Evolutionary conservation across 495 filamentous ascomycete species (phyloP), one percentile per base, ranked within the genome.

Genomic region (Penicillium goetzii): DNA sequence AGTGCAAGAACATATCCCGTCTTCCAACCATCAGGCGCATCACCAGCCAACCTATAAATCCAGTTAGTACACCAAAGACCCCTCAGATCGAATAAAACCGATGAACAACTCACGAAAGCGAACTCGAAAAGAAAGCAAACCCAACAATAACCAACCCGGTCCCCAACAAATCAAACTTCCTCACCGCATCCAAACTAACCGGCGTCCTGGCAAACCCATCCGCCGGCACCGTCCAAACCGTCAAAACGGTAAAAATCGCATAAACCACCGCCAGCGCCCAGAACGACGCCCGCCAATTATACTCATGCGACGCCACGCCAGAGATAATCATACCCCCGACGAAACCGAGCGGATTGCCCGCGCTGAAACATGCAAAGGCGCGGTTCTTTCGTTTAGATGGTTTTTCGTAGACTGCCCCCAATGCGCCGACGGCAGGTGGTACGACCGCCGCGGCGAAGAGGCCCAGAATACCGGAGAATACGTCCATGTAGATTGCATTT

Each of bases 341-440:
- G 64, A 91, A 83, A 0, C 90, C 90, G 32, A 90, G 80, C 32
- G 91, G 82, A 30, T 88, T 91, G 0, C 90, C 89, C 1, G 88
- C 86, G 50, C 83, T 86, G 74, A 81, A 92, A 83, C 75, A 92
- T 7, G 78, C 90, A 80, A 83, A 92, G 74, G 68, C 85, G 69
- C 74, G 87, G 78, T 83, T 93, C 83, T 81, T 90, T 71, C 72
- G 81, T 77, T 73, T 86, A 34, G 75, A 90, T 0, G 88, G 88
- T 55, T 77, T 77, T 12, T 79, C 74, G 63, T 92, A 93, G 0
- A 86, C 84, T 23, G 85, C 85, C n/a, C 85, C 84, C 7, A 90
- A 79, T 41, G 85, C 82, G 0, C 89, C 89, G 33, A 89, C 84
- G 0, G 88, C 88, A 0, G 89, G 85, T 12, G 89, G 87, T 1